Percentiles rank a stretch among this genome's conserved stretches.
phyloP scores from a whole-genome alignment of 2,329 filamentous ascomycete genomes.

The Aureobasidium sp. region DNA sequence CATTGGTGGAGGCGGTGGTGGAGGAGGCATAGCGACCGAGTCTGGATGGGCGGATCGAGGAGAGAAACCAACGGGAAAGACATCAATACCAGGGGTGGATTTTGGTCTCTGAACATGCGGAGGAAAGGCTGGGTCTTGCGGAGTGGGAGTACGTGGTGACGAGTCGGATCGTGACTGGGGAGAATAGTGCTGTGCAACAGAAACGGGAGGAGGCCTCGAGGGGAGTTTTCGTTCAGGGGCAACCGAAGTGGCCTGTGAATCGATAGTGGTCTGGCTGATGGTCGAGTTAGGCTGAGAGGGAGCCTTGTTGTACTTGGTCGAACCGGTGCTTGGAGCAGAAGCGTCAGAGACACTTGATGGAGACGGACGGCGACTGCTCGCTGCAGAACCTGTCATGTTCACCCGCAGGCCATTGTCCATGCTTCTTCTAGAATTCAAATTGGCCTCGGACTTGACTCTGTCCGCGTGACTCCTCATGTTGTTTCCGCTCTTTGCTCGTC shows the following conservation, averaged over 20 bases:
- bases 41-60: conserved; percentile 32
- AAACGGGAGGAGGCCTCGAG: conserved; percentile 26
- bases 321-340: conserved; percentile 23
- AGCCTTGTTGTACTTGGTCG: conserved; percentile 16
- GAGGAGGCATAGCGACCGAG: conserved; percentile 34
- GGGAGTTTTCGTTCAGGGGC: conserved; percentile 32
- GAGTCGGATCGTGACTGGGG: conserved; percentile 38
- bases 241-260: conserved; percentile 42
- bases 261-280: conserved; percentile 35
- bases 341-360: conserved; percentile 34
- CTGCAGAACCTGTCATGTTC: conserved; percentile 34
- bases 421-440: conserved; percentile 33
- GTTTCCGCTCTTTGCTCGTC: conserved; percentile 38
- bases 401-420: conserved; percentile 34
- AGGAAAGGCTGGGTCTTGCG: conserved; percentile 33
- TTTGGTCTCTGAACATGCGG: conserved; percentile 25
- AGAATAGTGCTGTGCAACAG: conserved; percentile 32
- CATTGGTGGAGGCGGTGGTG: conserved; percentile 68
- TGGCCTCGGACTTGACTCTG: conserved; percentile 31
- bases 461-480: conserved; percentile 37
- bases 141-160: conserved; percentile 39
- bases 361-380: conserved; percentile 37
- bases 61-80: conserved; percentile 27
- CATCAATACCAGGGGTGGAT: conserved; percentile 35
- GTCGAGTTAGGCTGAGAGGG: conserved; percentile 22